Percentiles rank a stretch among this genome's conserved stretches.
Evolutionary conservation across 768 basidiomycete species (phyloP).

Genomic region (Amanita molliuscula): DNA sequence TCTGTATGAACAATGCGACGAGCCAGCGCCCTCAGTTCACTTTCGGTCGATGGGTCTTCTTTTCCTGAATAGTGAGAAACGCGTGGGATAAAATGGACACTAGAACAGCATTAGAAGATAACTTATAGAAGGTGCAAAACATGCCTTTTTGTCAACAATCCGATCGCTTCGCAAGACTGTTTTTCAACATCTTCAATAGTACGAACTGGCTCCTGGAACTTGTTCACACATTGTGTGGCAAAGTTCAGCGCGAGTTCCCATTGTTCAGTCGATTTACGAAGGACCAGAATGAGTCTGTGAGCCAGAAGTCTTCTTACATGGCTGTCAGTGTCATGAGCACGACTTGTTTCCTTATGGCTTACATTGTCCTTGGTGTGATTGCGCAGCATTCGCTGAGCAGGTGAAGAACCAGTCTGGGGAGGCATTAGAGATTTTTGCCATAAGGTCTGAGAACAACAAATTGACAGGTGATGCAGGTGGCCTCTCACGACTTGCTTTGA

Average conservation of each 20-base stretch:
- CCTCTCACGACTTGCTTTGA: slow-evolving; percentile 6
- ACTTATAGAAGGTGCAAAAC: slow-evolving; percentile 3
- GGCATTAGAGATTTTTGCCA: slow-evolving; percentile 7
- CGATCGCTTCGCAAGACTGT: slow-evolving; percentile 2
- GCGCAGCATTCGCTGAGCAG: slow-evolving; percentile 3
- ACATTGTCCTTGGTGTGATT: slow-evolving; percentile 4
- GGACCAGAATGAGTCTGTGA: slow-evolving; percentile 6
- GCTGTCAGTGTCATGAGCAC: slow-evolving; percentile 7
- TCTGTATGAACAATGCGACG: slow-evolving; percentile 5
- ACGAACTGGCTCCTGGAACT: slow-evolving; percentile 2
- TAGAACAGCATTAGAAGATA: slow-evolving; percentile 5
- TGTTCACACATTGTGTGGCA: slow-evolving; percentile 3
- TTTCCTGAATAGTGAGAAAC: slow-evolving; percentile 6
- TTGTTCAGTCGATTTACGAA: slow-evolving; percentile 4
- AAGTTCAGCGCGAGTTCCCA: slow-evolving; percentile 1
- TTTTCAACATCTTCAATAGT: slow-evolving; percentile 6
- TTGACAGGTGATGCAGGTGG: slow-evolving; percentile 6
- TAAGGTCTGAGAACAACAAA: slow-evolving; percentile 6
- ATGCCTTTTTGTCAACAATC: slow-evolving; percentile 4
- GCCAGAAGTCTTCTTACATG: slow-evolving; percentile 8
- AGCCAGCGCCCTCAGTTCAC: slow-evolving; percentile 4
- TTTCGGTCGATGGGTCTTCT: slow-evolving; percentile 5
- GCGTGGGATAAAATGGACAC: slow-evolving; percentile 8
- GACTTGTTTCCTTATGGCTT: slow-evolving; percentile 6
- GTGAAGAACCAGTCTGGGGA: slow-evolving; percentile 7